Evolutionary conservation across 768 basidiomycete genomes (phyloP), one percentile per base, ranked within the genome.

Genomic region (Epithele typhae): DNA sequence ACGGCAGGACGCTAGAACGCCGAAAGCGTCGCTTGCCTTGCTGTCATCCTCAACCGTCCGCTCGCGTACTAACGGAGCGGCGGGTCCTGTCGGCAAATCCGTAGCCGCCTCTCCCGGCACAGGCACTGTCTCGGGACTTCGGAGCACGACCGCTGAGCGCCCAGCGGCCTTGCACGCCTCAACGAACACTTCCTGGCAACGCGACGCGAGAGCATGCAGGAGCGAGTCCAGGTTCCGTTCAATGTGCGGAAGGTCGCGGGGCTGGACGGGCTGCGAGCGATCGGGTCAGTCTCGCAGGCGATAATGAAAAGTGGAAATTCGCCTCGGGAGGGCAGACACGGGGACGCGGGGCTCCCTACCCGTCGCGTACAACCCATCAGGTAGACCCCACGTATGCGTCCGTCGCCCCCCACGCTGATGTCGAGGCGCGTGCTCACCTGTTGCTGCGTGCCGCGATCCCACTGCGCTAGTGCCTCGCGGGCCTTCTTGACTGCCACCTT

Each of bases 161-260:
- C 77, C 76, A 40, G 78, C 72, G 40, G 84, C 84, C 50, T 71
- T 72, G 51, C 81, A 75, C 53, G 82, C 84, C 57, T 74, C 72
- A 52, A 65, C 67, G 65, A 89, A 88, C 46, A 85, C 65, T 59
- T 66, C 66, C 50, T 79, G 76, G 67, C 85, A 86, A 52, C 73
- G 69, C 54, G 58, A 63, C 37, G 80, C 80, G 55, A 87, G 66
- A 60, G 83, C 80, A 55, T 78, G 74, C 40, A 81, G 64, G 55
- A 89, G 71, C 23, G 72, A 74, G 52, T 82, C 78, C 57, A 90
- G 68, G 66, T 87, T 88, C 63, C 77, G 76, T 66, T 84, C 79
- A 51, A 85, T 59, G 65, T 75, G 69, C 47, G 72, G 73, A 49
- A 81, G 60, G 59, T 84, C 75, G 43, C 69, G 75, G 40, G 70